Conservation (phyloP, 73 alveolate species). For the Effrenium voratum region DNA sequence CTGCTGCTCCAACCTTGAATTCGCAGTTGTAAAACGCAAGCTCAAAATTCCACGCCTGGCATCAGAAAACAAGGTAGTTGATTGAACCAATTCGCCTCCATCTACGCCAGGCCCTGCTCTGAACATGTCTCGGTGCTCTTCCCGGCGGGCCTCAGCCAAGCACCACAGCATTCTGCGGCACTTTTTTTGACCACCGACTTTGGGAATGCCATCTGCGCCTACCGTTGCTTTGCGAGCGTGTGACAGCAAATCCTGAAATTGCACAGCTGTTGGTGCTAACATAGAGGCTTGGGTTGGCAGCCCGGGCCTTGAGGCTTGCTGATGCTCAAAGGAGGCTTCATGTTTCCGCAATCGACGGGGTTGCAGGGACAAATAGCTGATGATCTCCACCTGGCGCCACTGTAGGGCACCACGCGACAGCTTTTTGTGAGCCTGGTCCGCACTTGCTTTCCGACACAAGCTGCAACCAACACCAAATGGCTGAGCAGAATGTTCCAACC, state of each 20-base stretch:
- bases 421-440: neutral
- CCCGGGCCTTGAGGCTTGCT: neutral
- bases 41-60: neutral
- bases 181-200: conserved; percentile 35
- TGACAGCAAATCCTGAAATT: neutral
- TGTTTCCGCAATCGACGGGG: neutral
- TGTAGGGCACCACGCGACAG: neutral
- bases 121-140: neutral
- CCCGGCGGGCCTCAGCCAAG: neutral
- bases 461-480: conserved; percentile 25
- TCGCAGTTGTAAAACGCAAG: conserved; percentile 9
- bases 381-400: neutral
- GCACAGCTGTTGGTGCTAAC: neutral
- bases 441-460: neutral
- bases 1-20: neutral
- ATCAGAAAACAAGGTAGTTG: neutral
- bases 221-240: neutral
- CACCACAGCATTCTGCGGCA: conserved; percentile 36
- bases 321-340: neutral
- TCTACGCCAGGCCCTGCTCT: neutral
- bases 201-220: neutral
- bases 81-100: neutral
- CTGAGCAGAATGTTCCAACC: neutral
- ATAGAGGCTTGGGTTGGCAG: neutral
- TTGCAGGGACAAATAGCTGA: neutral